These are phyloP conservation scores for Eucalyptus camaldulensis DNA, from an alignment of 345 rosid genomes.

Conservation along the genomic window DNA sequence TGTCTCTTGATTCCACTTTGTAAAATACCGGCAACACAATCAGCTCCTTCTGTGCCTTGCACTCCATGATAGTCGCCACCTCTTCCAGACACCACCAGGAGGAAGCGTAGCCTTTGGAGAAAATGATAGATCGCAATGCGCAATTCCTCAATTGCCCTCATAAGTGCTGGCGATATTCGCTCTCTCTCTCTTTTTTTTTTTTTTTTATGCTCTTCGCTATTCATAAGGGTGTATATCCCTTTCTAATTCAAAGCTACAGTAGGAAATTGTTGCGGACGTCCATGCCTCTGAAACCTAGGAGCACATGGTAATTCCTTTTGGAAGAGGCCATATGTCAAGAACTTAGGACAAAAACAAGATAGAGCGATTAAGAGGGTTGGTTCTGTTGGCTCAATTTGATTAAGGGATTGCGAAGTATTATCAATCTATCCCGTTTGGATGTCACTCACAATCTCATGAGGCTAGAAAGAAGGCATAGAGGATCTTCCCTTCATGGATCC, in stretches of 20 bases:
- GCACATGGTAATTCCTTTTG: neutral
- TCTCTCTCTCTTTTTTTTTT: neutral
- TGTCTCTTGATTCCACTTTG: neutral
- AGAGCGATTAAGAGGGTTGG: neutral
- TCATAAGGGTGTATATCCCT: neutral
- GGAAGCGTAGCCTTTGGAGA: neutral
- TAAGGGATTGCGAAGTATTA: neutral
- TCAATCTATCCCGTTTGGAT: neutral
- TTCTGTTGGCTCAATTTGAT: neutral
- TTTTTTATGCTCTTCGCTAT: accelerated
- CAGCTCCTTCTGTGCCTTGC: neutral
- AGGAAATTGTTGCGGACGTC: too few species aligned
- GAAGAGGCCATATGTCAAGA: neutral
- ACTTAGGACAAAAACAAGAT: neutral
- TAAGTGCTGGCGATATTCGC: accelerated
- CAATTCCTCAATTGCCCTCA: neutral
- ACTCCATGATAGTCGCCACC: neutral
- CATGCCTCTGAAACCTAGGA: too few species aligned
- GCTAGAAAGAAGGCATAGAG: neutral
- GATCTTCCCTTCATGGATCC: neutral
- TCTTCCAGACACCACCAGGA: neutral
- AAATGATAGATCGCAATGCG: neutral
- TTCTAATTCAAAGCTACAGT: neutral
- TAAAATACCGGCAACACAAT: neutral
- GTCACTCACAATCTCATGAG: neutral